These are phyloP conservation scores for Euphorbia corollata DNA, from an alignment of 441 rosid genomes.

Conservation along the genomic window DNA sequence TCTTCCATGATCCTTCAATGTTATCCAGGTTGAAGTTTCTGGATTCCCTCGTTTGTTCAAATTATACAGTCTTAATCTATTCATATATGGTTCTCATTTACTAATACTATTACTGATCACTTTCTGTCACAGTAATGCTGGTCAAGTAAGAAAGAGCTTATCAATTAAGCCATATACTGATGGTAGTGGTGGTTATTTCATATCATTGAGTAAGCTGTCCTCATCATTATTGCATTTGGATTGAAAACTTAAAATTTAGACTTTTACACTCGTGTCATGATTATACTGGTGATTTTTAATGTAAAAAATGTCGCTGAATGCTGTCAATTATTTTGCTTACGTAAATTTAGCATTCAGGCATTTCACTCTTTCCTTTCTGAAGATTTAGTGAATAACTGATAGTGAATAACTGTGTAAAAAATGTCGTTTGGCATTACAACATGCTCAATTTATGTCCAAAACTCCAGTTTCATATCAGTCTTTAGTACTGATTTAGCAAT, in stretches of 20 bases:
- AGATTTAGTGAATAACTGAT: background rate
- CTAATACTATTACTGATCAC: background rate
- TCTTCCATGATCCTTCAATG: conserved; percentile 91
- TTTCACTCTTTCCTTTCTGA: background rate
- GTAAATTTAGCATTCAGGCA: background rate
- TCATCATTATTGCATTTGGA: conserved; percentile 11
- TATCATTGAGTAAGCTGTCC: conserved; percentile 62
- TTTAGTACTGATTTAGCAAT: too few species aligned
- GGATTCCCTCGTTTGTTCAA: background rate
- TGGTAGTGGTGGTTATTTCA: conserved; percentile 67
- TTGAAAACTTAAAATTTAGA: conserved; percentile 8
- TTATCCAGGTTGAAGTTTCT: conserved; percentile 47
- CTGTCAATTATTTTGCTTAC: background rate
- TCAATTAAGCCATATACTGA: conserved; percentile 57
- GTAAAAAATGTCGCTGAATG: background rate
- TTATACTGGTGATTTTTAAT: background rate
- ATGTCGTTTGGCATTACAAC: background rate
- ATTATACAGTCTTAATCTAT: conserved; percentile 1
- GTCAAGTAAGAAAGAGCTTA: conserved; percentile 88
- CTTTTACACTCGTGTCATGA: background rate
- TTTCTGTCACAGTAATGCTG: conserved; percentile 61
- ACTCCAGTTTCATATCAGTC: background rate
- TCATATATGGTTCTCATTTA: background rate
- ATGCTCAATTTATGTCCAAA: background rate
- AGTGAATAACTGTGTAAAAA: too few species aligned